Conservation (phyloP, 331 rosid species). For the Ulmus americana region DNA sequence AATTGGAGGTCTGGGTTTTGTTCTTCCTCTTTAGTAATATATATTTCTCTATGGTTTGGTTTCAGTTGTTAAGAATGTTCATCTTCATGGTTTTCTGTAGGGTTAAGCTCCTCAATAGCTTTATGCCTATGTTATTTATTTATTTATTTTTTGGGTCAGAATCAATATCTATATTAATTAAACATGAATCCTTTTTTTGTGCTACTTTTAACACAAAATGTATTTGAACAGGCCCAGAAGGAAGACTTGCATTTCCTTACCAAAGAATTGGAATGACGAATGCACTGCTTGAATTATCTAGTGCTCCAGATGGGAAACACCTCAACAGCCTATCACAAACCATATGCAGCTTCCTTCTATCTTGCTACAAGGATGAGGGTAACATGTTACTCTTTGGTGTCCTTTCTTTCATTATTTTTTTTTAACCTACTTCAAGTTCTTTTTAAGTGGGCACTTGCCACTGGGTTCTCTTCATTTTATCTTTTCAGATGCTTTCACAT, state of each 20-base stretch:
- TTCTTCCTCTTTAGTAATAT: background rate
- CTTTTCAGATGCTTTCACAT: background rate
- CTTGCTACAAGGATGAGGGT: conserved; percentile 88
- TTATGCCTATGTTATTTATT: conserved; percentile 1
- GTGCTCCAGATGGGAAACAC: conserved; percentile 78
- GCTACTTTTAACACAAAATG: conserved; percentile 6
- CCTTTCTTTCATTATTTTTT: background rate
- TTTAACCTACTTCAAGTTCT: conserved; percentile 1
- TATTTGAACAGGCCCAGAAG: conserved; percentile 71
- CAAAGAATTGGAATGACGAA: conserved; percentile 87
- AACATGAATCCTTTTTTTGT: conserved; percentile 3
- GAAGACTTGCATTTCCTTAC: conserved; percentile 90
- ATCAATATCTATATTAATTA: no score
- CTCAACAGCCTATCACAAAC: conserved; percentile 44
- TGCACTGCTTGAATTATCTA: conserved; percentile 65
- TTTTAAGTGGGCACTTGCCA: background rate
- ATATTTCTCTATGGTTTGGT: background rate
- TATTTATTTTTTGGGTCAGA: no score
- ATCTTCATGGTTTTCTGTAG: conserved; percentile 5
- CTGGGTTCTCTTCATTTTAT: background rate
- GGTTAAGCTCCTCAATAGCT: conserved; percentile 12
- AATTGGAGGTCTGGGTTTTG: conserved; percentile 54
- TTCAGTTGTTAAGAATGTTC: background rate
- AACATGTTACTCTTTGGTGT: conserved; percentile 3
- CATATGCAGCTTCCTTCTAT: conserved; percentile 63